Evolutionary conservation across 2,329 filamentous ascomycete genomes (phyloP).

Genomic region (Curvularia verruculosa): DNA sequence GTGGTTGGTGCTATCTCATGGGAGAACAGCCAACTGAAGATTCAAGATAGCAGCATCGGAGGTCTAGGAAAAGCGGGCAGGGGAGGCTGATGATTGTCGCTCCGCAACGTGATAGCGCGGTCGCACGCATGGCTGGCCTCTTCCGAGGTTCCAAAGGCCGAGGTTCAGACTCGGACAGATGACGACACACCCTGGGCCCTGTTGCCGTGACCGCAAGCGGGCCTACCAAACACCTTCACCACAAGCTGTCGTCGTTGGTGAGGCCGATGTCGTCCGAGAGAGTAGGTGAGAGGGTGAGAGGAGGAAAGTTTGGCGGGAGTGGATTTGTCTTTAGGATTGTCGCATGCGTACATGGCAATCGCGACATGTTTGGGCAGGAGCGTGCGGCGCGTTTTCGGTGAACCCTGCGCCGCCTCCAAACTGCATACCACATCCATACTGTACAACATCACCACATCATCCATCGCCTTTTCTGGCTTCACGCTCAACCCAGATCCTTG

Average conservation of each 20-base stretch:
- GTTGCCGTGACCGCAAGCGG: not conserved
- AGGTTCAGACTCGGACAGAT: constrained; percentile 36
- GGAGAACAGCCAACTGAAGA: constrained; percentile 7
- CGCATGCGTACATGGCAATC: constrained; percentile 4
- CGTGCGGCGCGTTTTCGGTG: constrained; percentile 26
- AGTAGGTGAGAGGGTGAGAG: not conserved
- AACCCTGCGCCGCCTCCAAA: constrained; percentile 1
- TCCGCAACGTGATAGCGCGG: constrained; percentile 32
- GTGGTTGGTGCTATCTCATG: constrained; percentile 34
- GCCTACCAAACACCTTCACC: not conserved
- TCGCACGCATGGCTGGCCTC: constrained; percentile 39
- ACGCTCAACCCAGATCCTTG: not conserved
- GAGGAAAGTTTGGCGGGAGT: not conserved
- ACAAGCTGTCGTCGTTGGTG: not conserved
- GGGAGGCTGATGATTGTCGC: constrained; percentile 21
- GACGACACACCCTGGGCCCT: constrained; percentile 11
- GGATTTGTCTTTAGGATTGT: not conserved
- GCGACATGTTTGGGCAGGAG: constrained; percentile 16
- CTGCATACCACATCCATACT: constrained; percentile 1
- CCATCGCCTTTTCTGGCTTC: not conserved
- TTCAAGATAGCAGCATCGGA: constrained; percentile 14
- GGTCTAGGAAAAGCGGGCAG: constrained; percentile 22
- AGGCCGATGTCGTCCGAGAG: not conserved
- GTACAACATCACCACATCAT: constrained; percentile 19
- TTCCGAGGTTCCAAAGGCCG: constrained; percentile 44